A percentile compares a stretch with the other conserved stretches of the same genome.
Evolutionary conservation across 768 basidiomycete genomes (phyloP).

Genomic region (Holtermannia corniformis): DNA sequence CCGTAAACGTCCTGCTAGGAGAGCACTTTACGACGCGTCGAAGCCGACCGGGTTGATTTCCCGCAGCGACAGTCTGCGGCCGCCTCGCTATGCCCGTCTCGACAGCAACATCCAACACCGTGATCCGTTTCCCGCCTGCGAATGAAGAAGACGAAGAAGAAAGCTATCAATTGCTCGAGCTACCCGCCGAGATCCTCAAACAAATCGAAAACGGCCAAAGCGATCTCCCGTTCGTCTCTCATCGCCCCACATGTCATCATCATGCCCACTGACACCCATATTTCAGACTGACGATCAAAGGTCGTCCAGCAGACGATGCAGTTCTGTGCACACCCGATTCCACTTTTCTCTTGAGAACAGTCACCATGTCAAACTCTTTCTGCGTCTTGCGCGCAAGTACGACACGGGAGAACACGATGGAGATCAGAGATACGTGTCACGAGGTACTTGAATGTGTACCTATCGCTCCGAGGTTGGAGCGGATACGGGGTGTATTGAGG

Average conservation of each 20-base stretch:
- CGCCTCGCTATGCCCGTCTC: no score
- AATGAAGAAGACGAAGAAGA: slow-evolving; percentile 11
- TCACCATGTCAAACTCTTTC: slow-evolving; percentile 80
- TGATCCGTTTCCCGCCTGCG: slow-evolving; percentile 17
- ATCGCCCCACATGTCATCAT: background rate
- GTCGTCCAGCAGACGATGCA: slow-evolving; percentile 69
- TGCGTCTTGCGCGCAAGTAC: slow-evolving; percentile 49
- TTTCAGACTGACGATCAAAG: slow-evolving; percentile 71
- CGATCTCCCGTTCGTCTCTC: slow-evolving; percentile 16
- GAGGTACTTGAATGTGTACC: slow-evolving; percentile 76
- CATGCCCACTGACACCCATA: slow-evolving; percentile 4
- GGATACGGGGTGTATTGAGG: slow-evolving; percentile 53
- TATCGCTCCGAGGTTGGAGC: slow-evolving; percentile 63
- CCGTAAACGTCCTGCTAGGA: no score
- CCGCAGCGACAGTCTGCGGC: no score
- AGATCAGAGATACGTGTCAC: slow-evolving; percentile 69
- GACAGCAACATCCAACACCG: no score
- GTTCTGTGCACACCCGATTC: slow-evolving; percentile 73
- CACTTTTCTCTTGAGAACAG: slow-evolving; percentile 74
- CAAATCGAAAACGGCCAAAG: slow-evolving; percentile 24
- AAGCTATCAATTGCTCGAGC: slow-evolving; percentile 38
- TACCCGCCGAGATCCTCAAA: slow-evolving; percentile 37
- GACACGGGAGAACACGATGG: slow-evolving; percentile 39
- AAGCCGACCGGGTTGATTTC: no score
- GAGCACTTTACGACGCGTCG: no score